These are phyloP conservation scores for Condylostoma magnum DNA, from an alignment of 169 alveolate species.

Conservation along the genomic window DNA sequence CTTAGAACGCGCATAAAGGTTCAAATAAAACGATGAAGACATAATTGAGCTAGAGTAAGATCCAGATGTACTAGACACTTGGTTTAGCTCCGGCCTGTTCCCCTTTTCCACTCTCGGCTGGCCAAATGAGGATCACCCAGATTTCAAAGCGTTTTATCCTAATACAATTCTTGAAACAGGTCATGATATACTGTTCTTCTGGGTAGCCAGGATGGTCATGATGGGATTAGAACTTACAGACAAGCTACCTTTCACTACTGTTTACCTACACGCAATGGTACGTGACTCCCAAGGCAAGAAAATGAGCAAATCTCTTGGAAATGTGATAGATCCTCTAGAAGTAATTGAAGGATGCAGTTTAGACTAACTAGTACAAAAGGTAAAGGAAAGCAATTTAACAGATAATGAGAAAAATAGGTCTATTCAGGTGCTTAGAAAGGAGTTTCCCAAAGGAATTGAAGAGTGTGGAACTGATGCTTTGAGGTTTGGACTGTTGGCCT, in stretches of 20 bases:
- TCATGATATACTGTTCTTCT: conserved; percentile 98
- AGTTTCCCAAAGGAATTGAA: conserved; percentile 98
- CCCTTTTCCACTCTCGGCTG: conserved; percentile 98
- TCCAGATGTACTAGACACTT: conserved; percentile 99
- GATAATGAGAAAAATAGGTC: conserved; percentile 92
- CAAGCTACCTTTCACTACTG: conserved; percentile 96
- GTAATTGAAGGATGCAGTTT: conserved; percentile 94
- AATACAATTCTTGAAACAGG: conserved; percentile 97
- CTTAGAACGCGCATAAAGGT: conserved; percentile 81
- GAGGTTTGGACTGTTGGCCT: conserved; percentile 85
- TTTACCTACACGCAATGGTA: conserved; percentile 97
- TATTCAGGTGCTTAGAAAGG: conserved; percentile 88
- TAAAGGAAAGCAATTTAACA: conserved; percentile 90
- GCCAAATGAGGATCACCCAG: conserved; percentile 92
- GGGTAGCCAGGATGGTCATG: conserved; percentile 99
- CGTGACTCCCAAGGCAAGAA: conserved; percentile 98
- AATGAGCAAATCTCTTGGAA: conserved; percentile 98
- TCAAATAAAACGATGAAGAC: conserved; percentile 59
- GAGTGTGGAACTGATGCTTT: conserved; percentile 99
- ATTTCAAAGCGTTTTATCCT: conserved; percentile 95
- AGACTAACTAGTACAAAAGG: conserved; percentile 84
- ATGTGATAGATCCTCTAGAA: conserved; percentile 99
- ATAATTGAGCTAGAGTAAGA: conserved; percentile 91
- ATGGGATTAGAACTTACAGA: conserved; percentile 94
- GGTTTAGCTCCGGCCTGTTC: conserved; percentile 99